Base-by-base conservation (phyloP, 2,329 filamentous ascomycete genomes). In the Pseudogymnoascus sp. region DNA sequence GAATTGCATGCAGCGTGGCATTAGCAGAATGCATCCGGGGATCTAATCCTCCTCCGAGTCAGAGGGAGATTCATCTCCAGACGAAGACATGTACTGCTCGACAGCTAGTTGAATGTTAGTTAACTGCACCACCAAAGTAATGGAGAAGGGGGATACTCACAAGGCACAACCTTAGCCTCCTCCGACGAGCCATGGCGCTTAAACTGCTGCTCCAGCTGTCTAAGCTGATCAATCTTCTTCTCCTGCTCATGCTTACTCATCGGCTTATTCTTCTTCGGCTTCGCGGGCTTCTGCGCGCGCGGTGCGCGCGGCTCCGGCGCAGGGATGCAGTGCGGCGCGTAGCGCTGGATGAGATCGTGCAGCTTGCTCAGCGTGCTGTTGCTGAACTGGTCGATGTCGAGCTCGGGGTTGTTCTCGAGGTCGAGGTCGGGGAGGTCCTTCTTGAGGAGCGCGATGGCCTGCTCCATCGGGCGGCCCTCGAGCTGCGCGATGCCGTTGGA, bases 361-460 rank as follows among this genome's bases (percentile, higher is more conserved):
- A 85, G 76, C 72, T 82, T 78, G 68, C 78, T 76, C 62, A 84
- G 75, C 32, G 81, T 79, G 38, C 80, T 74, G 41, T 79, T 76
- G 35, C 77, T 78, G 63, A 86, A 76, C 63, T 82, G 77, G 63
- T 86, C 83, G 65, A 86, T 85, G 65, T 86, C 83, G 34, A 78
- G 70, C 65, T 78, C 83, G 69, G 85, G 78, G 68, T 84, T 82
- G 57, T 83, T 82, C 65, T 81, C 79, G 65, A 77, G 81, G 79
- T 83, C 81, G 77, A 94, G 79, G 79, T 88, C 79, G 76, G 90
- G 77, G 78, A 90, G 74, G 66, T 96, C 93, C 65, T 84, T 85
- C 72, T 95, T 91, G 70, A 99, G 97, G 64, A 97, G 92, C 63
- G 88, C 85, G 32, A 97, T 90, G 0, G 93, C 91, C 66, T 85